Conservation (phyloP, 768 basidiomycete species). For the Psilocybe azurescens region DNA sequence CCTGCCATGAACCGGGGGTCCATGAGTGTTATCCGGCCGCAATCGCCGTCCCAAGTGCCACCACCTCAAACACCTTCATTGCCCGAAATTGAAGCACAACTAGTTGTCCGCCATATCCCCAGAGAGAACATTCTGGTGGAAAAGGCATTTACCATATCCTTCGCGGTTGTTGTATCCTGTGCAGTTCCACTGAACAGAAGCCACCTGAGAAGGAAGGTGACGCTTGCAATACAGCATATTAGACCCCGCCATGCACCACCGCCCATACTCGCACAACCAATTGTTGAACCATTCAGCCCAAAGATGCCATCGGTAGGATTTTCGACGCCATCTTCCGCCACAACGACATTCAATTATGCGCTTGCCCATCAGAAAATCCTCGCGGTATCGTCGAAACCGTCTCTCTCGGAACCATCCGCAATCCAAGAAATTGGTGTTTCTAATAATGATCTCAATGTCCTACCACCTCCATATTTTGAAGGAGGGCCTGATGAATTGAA, state of each 20-base stretch:
- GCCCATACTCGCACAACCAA: slow-evolving; percentile 22
- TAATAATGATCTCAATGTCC: slow-evolving; percentile 17
- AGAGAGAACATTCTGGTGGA: slow-evolving; percentile 51
- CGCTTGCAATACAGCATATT: slow-evolving; percentile 71
- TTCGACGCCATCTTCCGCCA: slow-evolving; percentile 54
- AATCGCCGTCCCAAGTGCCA: slow-evolving; percentile 35
- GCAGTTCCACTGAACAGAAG: slow-evolving; percentile 39
- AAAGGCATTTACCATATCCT: slow-evolving; percentile 62
- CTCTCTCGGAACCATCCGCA: slow-evolving; percentile 23
- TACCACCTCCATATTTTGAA: slow-evolving; percentile 56
- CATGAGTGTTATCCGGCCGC: slow-evolving; percentile 39
- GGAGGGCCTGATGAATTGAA: slow-evolving; percentile 38
- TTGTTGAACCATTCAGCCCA: slow-evolving; percentile 34
- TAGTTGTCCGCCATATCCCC: slow-evolving; percentile 57
- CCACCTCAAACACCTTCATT: slow-evolving; percentile 21
- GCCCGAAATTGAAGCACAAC: slow-evolving; percentile 59
- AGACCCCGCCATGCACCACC: slow-evolving; percentile 42
- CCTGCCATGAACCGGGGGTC: slow-evolving; percentile 50
- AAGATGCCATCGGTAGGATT: slow-evolving; percentile 53
- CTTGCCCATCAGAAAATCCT: slow-evolving; percentile 57
- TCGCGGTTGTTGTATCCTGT: slow-evolving; percentile 58
- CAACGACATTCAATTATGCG: slow-evolving; percentile 55
- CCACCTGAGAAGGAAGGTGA: slow-evolving; percentile 43
- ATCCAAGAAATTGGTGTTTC: background rate
- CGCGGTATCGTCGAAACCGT: slow-evolving; percentile 39